Evolutionary conservation across 306 rosid genomes (phyloP).

Genomic region (Nissolia schottii): DNA sequence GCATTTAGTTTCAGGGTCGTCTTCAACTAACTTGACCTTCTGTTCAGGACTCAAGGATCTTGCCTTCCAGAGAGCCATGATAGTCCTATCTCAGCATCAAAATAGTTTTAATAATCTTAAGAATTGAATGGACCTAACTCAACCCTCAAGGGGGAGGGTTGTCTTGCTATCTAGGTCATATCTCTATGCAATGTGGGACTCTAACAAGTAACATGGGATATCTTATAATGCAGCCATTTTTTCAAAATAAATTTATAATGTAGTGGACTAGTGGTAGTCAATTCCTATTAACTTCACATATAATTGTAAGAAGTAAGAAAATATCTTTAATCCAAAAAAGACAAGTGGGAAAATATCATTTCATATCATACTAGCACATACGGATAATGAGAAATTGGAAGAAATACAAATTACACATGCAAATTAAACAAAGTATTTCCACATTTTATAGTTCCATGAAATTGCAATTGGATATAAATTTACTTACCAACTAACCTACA

Average conservation of each 20-base stretch:
- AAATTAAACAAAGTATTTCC: background rate
- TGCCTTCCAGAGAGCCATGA: conserved; percentile 96
- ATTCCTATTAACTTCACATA: background rate
- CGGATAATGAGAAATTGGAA: conserved; percentile 4
- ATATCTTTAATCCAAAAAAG: no score
- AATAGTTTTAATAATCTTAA: conserved; percentile 25
- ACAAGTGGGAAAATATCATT: background rate
- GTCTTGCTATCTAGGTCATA: no score
- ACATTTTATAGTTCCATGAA: background rate
- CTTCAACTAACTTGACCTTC: conserved; percentile 78
- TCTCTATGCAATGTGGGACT: no score
- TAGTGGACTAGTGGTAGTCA: no score
- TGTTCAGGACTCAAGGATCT: conserved; percentile 92
- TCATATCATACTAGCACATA: background rate
- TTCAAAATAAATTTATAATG: background rate
- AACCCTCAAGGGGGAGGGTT: no score
- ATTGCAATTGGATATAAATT: background rate
- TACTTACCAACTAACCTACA: background rate
- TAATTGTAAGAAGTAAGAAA: conserved; percentile 4
- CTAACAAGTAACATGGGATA: background rate
- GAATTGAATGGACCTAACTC: no score
- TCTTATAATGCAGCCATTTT: background rate
- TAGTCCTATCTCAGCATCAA: conserved; percentile 57
- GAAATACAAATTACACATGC: background rate
- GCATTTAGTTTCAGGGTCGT: conserved; percentile 63